Conservation (phyloP, 2,329 filamentous ascomycete species). For the Penicillium sumatraense region DNA sequence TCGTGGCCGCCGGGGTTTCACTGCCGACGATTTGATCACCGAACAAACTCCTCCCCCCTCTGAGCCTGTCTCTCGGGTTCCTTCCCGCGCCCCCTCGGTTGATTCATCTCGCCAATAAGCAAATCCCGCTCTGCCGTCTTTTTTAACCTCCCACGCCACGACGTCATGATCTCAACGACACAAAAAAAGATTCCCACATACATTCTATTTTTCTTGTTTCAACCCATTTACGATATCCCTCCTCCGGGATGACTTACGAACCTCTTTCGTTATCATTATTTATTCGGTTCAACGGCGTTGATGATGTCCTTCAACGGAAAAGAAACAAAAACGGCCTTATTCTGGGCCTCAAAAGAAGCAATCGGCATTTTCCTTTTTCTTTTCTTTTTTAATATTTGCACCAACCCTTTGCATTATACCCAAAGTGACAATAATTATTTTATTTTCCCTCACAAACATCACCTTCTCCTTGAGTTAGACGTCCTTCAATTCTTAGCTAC, state of each 20-base stretch:
- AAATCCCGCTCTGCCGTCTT: not conserved
- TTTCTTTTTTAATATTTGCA: slow-evolving; percentile 16
- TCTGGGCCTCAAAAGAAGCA: slow-evolving; percentile 1
- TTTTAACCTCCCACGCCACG: slow-evolving; percentile 11
- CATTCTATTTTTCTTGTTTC: slow-evolving; percentile 1
- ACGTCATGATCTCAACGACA: slow-evolving; percentile 24
- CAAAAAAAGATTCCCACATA: slow-evolving; percentile 12
- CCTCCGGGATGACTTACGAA: slow-evolving; percentile 6
- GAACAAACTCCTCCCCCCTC: slow-evolving; percentile 23
- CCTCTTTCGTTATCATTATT: not conserved
- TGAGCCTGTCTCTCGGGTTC: slow-evolving; percentile 19
- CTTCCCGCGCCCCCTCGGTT: slow-evolving; percentile 24
- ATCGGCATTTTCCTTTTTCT: slow-evolving; percentile 10
- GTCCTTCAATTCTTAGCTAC: not conserved
- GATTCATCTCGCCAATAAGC: slow-evolving; percentile 23
- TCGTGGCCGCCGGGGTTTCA: slow-evolving; percentile 35
- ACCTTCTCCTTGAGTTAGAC: not conserved
- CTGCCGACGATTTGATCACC: slow-evolving; percentile 37
- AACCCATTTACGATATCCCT: slow-evolving; percentile 16
- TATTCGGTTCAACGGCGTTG: slow-evolving; percentile 10
- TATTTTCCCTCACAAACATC: not conserved
- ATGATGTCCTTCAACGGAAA: slow-evolving; percentile 7
- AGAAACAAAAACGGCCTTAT: not conserved
- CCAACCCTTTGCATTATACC: slow-evolving; percentile 23
- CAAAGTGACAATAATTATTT: slow-evolving; percentile 13